These are phyloP conservation scores for Diospyros kaki DNA, from an alignment of 148 eudicot species.

Conservation along the genomic window DNA sequence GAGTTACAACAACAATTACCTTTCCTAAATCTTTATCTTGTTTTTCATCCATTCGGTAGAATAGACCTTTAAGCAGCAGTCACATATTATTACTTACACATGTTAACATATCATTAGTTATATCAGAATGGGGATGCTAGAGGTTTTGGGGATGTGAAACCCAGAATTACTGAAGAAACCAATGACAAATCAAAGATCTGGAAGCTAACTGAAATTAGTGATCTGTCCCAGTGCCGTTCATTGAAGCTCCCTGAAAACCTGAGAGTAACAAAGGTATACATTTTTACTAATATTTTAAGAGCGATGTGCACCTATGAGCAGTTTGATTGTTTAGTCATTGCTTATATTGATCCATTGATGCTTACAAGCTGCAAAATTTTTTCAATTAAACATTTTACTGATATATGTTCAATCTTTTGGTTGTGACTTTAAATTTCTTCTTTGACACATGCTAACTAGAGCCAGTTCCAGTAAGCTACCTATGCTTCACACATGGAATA, in stretches of 20 bases:
- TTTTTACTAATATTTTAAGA: not conserved
- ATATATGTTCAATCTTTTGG: not conserved
- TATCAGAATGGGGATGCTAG: slow-evolving; percentile 69
- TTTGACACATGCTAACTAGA: not conserved
- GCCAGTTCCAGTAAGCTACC: not conserved
- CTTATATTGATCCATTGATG: not conserved
- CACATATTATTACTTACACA: not conserved
- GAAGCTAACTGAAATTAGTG: slow-evolving; percentile 70
- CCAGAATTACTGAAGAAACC: slow-evolving; percentile 51
- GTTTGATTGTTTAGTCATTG: not conserved
- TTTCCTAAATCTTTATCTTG: not conserved
- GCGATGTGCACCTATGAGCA: not conserved
- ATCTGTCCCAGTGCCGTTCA: slow-evolving; percentile 81
- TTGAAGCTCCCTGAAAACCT: slow-evolving; percentile 64
- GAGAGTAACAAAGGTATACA: slow-evolving; percentile 62
- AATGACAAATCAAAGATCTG: slow-evolving; percentile 78
- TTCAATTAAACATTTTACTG: slow-evolving; percentile 7
- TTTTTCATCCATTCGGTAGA: not conserved
- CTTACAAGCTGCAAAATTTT: not conserved
- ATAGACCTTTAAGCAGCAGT: not conserved
- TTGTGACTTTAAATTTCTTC: not conserved
- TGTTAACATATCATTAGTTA: slow-evolving; percentile 9
- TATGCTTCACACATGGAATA: not conserved
- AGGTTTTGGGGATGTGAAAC: slow-evolving; percentile 53
- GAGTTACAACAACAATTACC: not conserved